Base-by-base conservation (phyloP, 495 filamentous ascomycete species). In the Saxispiralis lemnorum region DNA sequence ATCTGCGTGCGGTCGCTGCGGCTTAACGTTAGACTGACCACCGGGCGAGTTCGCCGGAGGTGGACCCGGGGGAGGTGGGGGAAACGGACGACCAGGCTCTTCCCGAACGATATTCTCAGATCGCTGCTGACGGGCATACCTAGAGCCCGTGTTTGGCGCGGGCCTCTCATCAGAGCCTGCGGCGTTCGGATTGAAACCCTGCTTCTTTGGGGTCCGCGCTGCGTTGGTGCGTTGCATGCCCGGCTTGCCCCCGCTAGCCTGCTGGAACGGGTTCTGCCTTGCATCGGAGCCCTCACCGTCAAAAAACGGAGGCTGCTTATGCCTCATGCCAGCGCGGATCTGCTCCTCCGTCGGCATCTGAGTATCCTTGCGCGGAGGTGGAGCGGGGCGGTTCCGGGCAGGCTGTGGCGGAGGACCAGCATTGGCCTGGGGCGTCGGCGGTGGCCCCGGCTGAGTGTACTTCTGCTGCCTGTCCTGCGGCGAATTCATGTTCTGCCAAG, bases 401-500 rank as follows among this genome's bases (percentile, higher is more conserved):
- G 49, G 36, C 15, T 40, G 41, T 2, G 43, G 47, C 2, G 20
- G 34, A 2, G 42, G 41, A 10, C 15, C 31, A 1, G 40, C 15
- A 35, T 46, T 24, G 48, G 33, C 54, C 51, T 51, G 39, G 39
- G 51, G 55, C 37, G 21, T 48, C n/a, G 40, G 7, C 1, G 14
- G 41, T 46, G 41, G 18, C 16, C 35, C n/a, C 20, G 28, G 21
- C 13, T 15, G 24, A 16, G 16, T 33, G 11, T n/a, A 17, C 10
- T n/a, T 14, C 24, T 40, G 35, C 43, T 46, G 38, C 15, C 51
- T 47, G 31, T 55, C 52, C 45, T 64, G 48, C 9, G 49, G 43
- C 17, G 60, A 63, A 53, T 69, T 72, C 75, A 87, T 80, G n/a
- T 71, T 69, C 49, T 80, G 69, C 66, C 79, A 89, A 2, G 77